Conservation (phyloP, 208 protist species). For the Trypanosoma scelopori region DNA sequence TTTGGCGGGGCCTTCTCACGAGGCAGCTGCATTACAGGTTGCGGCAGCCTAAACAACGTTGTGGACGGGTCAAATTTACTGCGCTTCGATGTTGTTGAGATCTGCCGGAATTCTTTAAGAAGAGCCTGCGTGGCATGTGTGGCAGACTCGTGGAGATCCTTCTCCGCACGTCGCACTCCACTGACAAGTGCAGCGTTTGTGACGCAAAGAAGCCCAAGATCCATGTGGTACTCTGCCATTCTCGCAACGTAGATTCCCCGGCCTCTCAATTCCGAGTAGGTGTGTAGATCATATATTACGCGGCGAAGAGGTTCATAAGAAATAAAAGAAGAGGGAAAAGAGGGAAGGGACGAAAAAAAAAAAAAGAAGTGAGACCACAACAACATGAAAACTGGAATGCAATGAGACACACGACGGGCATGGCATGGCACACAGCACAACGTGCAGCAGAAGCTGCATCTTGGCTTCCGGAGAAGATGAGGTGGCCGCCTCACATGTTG, state of each 20-base stretch:
- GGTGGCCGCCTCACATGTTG: not conserved
- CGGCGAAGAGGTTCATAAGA: slow-evolving; percentile 1
- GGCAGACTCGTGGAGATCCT: slow-evolving; percentile 70
- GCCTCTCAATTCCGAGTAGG: not conserved
- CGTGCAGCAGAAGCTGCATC: no score
- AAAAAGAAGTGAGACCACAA: no score
- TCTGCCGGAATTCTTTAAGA: slow-evolving; percentile 60
- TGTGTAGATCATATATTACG: not conserved
- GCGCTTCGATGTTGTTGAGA: slow-evolving; percentile 75
- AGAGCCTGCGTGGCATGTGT: slow-evolving; percentile 66
- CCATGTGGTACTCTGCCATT: slow-evolving; percentile 80
- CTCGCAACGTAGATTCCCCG: not conserved
- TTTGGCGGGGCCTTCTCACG: slow-evolving; percentile 91
- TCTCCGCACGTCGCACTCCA: slow-evolving; percentile 76
- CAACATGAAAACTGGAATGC: no score
- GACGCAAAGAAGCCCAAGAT: slow-evolving; percentile 76
- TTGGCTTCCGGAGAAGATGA: no score
- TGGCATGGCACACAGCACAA: no score
- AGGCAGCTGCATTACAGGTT: slow-evolving; percentile 82
- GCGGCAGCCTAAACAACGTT: slow-evolving; percentile 75
- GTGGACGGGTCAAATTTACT: slow-evolving; percentile 75
- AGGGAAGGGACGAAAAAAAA: not conserved
- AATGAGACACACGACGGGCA: not conserved
- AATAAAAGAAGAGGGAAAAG: not conserved
- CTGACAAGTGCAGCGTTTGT: slow-evolving; percentile 81